Evolutionary conservation across 1,284 basidiomycete species (phyloP), one percentile per base, ranked within the genome.

Genomic region (Boletus sp.): DNA sequence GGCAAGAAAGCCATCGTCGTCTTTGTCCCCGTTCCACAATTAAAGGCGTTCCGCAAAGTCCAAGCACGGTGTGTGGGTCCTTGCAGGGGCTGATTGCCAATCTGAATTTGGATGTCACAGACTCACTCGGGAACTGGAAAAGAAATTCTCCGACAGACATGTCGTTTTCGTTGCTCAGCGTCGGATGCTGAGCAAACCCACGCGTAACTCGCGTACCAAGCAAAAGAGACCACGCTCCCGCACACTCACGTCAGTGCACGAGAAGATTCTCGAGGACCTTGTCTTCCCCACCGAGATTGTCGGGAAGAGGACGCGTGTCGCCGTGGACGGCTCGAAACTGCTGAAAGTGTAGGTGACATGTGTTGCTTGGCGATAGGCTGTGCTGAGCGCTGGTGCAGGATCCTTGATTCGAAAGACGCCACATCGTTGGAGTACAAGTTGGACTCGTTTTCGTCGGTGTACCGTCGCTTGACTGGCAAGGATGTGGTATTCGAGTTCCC

Each of bases 371-470:
- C 13, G 43, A 7, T 62, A 36, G 61, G 51, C 57, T 61, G 42
- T 51, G 57, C 63, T 72, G 37, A 72, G 42, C 39, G 52, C 18
- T 42, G 2, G 45, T 57, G 63, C 76, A 97, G 94, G 67, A 92
- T 95, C 85, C 91, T 99, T 67, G 97, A 99, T 84, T 84, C 94
- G 66, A 99, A 99, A 80, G 97, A 99, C 76, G 87, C 94, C 63
- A 99, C 96, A 76, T 93, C 94, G 73, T 85, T 99, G 77, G 97
- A 99, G 85, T 98, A 99, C 92, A 99, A 99, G 88, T 84, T 96
- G 64, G 94, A 96, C 79, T 94, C 92, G 62, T 97, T 97, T 81
- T 90, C 93, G 61, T 93, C 91, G 56, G 92, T 96, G 65, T 97
- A 97, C 84, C 91, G 92, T 75, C 90, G 91, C 69, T 80, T 96